Conservation (phyloP, 2,329 filamentous ascomycete genomes). For the Pyrenophora seminiperda region DNA sequence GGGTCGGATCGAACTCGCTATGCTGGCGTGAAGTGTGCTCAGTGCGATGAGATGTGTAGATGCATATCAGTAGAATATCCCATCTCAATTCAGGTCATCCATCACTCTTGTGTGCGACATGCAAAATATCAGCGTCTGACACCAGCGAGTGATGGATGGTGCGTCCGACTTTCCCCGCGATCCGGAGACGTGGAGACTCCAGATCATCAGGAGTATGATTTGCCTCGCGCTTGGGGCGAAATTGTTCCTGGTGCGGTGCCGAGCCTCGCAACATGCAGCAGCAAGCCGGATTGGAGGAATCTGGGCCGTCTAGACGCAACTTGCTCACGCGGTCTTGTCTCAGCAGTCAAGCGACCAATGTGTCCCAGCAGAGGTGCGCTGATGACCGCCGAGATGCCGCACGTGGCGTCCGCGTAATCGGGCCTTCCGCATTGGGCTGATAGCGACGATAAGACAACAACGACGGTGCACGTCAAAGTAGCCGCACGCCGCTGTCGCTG, state of each 20-base stretch:
- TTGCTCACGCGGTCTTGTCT: slow-evolving; percentile 21
- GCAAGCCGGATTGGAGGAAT: slow-evolving; percentile 12
- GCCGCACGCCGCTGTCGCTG: neutral
- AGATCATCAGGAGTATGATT: no score
- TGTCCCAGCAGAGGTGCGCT: slow-evolving; percentile 14
- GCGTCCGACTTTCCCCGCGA: neutral
- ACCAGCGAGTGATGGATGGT: neutral
- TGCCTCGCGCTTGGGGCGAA: no score
- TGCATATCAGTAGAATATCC: no score
- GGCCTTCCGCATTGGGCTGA: slow-evolving; percentile 4
- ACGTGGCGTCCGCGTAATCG: slow-evolving; percentile 22
- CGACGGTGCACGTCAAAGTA: slow-evolving; percentile 8
- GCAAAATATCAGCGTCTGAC: no score
- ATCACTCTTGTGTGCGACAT: no score
- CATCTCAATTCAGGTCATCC: no score
- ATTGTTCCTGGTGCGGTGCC: slow-evolving; percentile 3
- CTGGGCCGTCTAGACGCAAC: slow-evolving; percentile 2
- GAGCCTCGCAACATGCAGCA: slow-evolving; percentile 5
- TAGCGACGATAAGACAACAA: slow-evolving; percentile 21
- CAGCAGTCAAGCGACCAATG: slow-evolving; percentile 25
- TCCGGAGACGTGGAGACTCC: neutral
- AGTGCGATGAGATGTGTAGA: no score
- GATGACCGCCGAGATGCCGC: slow-evolving; percentile 21
- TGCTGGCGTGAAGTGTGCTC: no score
- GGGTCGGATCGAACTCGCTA: no score